Evolutionary conservation across 73 alveolate genomes (phyloP).

Genomic region (Stentor roeselii): DNA sequence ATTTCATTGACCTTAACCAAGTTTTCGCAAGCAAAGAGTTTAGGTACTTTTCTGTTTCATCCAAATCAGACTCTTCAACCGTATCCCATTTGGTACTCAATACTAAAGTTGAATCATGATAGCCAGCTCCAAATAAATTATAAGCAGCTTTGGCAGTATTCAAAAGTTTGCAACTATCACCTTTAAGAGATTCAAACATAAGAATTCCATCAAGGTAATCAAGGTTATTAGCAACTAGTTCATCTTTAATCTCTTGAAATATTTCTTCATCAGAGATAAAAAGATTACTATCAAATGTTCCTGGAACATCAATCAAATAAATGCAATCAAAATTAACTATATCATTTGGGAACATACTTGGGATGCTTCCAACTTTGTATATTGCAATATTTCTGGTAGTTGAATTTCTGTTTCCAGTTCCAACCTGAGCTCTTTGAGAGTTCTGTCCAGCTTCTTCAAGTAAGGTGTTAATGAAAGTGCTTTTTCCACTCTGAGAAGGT

Average conservation of each 20-base stretch:
- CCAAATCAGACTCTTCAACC: too few relatives aligned
- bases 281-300: not conserved
- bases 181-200: not conserved
- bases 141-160: not conserved
- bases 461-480: not conserved
- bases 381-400: not conserved
- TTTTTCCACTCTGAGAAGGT: not conserved
- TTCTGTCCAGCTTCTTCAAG: not conserved
- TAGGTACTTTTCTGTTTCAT: too few relatives aligned
- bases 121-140: not conserved
- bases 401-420: not conserved
- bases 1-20: too few relatives aligned
- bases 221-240: not conserved
- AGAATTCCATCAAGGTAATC: not conserved
- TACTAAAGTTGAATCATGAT: not conserved
- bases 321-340: not conserved
- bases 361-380: not conserved
- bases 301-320: not conserved
- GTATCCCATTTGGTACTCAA: not conserved
- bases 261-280: not conserved
- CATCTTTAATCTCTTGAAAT: too few relatives aligned
- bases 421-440: not conserved
- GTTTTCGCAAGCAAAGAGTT: not conserved
- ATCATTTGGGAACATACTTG: not conserved
- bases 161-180: not conserved